phyloP scores from a whole-genome alignment of 208 protist species.

The Crithidia bombi region DNA sequence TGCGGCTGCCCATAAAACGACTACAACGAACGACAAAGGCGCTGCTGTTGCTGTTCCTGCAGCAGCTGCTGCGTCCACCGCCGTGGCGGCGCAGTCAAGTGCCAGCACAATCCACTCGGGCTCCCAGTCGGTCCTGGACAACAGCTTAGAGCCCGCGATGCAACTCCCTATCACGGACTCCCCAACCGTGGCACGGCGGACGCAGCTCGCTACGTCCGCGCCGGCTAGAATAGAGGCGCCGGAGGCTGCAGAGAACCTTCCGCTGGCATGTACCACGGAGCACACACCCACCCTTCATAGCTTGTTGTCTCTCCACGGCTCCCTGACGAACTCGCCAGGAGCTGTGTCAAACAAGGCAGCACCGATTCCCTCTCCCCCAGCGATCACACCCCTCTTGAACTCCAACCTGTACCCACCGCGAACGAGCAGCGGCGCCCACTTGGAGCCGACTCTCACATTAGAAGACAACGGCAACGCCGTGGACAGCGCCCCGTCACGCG shows the following conservation, averaged over 20 bases:
- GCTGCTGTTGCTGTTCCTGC: not conserved
- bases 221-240: not conserved
- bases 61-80: not conserved
- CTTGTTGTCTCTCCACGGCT: not conserved
- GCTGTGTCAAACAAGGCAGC: not conserved
- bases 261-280: constrained; percentile 10
- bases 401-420: constrained; percentile 33
- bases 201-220: not conserved
- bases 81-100: not conserved
- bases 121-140: not conserved
- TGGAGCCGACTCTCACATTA: not conserved
- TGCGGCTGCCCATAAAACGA: not conserved
- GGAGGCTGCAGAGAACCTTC: not conserved
- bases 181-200: not conserved
- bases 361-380: constrained; percentile 15
- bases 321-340: not conserved
- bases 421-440: constrained; percentile 7
- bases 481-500: not conserved
- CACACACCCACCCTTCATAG: not conserved
- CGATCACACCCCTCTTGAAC: constrained; percentile 22
- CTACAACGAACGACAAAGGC: not conserved
- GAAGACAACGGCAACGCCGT: constrained; percentile 8
- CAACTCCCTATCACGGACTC: not conserved
- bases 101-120: constrained; percentile 8
- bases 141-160: not conserved